These are phyloP conservation scores for Pseudophaeomoniella oleicola DNA, from an alignment of 2,329 filamentous ascomycete genomes.

Conservation along the genomic window DNA sequence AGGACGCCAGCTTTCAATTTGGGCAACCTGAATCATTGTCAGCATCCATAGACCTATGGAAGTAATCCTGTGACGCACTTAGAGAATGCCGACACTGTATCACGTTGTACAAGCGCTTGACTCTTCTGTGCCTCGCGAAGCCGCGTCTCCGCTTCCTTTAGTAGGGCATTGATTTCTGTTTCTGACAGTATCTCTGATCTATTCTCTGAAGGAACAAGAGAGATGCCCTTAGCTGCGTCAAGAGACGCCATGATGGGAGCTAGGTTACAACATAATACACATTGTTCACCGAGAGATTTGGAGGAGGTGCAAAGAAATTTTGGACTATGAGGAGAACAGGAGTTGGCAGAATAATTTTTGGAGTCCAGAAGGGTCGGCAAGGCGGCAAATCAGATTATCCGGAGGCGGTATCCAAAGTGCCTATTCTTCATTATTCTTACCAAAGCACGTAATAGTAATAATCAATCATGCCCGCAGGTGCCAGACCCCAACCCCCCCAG, in stretches of 20 bases:
- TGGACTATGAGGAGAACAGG: not conserved
- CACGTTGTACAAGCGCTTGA: conserved; percentile 5
- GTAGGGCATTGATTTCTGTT: conserved; percentile 47
- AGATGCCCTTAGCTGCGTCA: not conserved
- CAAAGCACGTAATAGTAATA: too few species aligned
- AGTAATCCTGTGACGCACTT: conserved; percentile 1
- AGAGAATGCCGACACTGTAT: conserved; percentile 10
- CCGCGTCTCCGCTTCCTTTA: conserved; percentile 48
- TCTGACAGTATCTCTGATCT: conserved; percentile 38
- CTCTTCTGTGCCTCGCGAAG: conserved; percentile 19
- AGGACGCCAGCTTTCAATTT: conserved; percentile 9
- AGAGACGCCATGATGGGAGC: too few species aligned
- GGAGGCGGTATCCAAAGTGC: not conserved
- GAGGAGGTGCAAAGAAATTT: not conserved
- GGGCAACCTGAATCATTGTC: conserved; percentile 6
- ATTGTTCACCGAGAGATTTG: too few species aligned
- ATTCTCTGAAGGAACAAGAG: not conserved
- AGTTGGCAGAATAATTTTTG: not conserved
- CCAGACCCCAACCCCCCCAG: too few species aligned
- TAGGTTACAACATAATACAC: too few species aligned
- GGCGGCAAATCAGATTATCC: not conserved
- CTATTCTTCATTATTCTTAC: too few species aligned
- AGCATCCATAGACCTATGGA: not conserved
- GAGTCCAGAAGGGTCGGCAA: too few species aligned
- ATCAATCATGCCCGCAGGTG: too few species aligned